phyloP scores from a whole-genome alignment of 2,329 filamentous ascomycete genomes.

The Juglanconis juglandina region DNA sequence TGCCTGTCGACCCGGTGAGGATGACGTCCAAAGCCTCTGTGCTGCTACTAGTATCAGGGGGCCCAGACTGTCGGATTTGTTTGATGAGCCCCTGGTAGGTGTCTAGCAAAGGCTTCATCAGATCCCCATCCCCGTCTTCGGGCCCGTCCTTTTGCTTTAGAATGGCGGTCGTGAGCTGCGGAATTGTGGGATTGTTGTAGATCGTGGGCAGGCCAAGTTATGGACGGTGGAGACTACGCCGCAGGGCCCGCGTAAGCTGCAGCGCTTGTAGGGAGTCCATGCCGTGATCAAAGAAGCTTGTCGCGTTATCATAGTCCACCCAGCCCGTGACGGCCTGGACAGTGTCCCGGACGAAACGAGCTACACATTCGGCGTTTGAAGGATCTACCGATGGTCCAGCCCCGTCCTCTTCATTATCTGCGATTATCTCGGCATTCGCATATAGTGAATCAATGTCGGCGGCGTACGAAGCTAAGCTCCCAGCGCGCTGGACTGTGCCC shows the following conservation, averaged over 20 bases:
- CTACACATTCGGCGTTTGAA: background rate
- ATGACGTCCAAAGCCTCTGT: background rate
- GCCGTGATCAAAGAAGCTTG: conserved; percentile 18
- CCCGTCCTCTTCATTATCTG: no score
- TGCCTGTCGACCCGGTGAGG: conserved; percentile 28
- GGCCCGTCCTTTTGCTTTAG: conserved; percentile 20
- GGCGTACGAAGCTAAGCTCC: conserved; percentile 14
- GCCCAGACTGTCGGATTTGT: background rate
- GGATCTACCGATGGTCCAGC: background rate
- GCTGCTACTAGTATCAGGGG: background rate
- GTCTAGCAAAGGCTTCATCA: background rate
- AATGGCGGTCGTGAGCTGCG: conserved; percentile 17
- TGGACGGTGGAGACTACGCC: conserved; percentile 7
- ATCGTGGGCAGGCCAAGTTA: conserved; percentile 17
- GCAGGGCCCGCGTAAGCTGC: conserved; percentile 16
- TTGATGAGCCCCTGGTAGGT: background rate
- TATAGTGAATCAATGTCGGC: conserved; percentile 3
- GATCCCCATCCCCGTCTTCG: background rate
- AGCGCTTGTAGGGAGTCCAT: conserved; percentile 21
- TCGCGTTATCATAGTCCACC: conserved; percentile 8
- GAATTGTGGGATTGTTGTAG: conserved; percentile 22
- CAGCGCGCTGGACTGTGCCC: conserved; percentile 2
- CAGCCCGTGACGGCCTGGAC: background rate
- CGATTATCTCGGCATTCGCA: background rate
- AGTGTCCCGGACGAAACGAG: background rate